Base-by-base conservation (phyloP, 2,329 filamentous ascomycete genomes). In the Claviceps sorghi region DNA sequence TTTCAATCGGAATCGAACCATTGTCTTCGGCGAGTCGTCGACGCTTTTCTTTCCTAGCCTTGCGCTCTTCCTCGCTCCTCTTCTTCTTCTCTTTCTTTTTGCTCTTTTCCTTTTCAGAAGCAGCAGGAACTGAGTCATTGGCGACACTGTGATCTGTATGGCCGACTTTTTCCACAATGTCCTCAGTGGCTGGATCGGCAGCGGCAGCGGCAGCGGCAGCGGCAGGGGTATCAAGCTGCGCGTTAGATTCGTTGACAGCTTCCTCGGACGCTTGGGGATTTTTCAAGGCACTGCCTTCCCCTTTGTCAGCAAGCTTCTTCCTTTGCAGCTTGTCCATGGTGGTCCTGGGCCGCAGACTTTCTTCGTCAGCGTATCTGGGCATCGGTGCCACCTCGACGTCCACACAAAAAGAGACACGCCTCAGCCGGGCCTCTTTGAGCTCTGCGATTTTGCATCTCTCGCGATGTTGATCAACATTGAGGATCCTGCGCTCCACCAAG, bases 31-130 rank as follows among this genome's bases (percentile, higher is more conserved):
- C 91, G 59, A 88, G 80, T 63, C 80, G 82, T 56, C 88, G 78
- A 64, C 88, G 91, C 68, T 88, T 88, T 67, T 96, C 90, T 65
- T 94, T 95, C 52, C 90, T 80, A 55, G 93, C 88, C 64, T 94
- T 95, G 43, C 90, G 78, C 67, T 96, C 91, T 54, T 91, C 89
- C 64, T 96, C 91, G 42, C 87, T 95, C 58, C 85, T 83, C 72
- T 95, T 95, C 70, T 96, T 96, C 74, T 95, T 96, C 63, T 96
- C 90, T 67, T 88, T 93, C 69, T 94, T 96, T 60, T 83, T 83
- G 8, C 69, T 72, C 34, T 69, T 70, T 42, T 67, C 78, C 63
- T 69, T 71, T 26, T 71, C 60, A 51, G 62, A n/a, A n/a, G 56
- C 55, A 17, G 44, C 47, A 10, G 42, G n/a, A 2, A 52, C 42